Evolutionary conservation across 2,329 filamentous ascomycete genomes (phyloP), one percentile per base, ranked within the genome.

Genomic region (Diaporthe citri): DNA sequence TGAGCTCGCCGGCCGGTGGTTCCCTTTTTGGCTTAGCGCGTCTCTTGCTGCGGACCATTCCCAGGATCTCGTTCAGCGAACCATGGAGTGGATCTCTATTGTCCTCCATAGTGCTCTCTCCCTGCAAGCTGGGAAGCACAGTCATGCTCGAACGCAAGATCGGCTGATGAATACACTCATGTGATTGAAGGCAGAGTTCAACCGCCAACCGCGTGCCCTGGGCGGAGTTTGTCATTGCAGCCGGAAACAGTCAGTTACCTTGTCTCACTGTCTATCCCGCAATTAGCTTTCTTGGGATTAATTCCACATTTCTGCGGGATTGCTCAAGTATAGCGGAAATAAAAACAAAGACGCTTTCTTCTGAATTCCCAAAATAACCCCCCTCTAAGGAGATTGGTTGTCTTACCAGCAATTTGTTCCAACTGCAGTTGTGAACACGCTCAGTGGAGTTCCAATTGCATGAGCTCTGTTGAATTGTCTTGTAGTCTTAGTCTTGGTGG

Each of bases 21-120:
- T 34, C 74, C 55, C 25, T 39, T 43, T 62, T 56, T 46, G 71
- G 74, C 41, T n/a, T 74, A 75, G 74, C 74, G 62, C 43, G 22
- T 17, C 9, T 28, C 34, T 22, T 25, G 25, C 48, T 9, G 15
- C 28, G 46, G n/a, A n/a, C 31, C 56, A 55, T 10, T 28, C 20
- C 17, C 39, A 72, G 55, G 69, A 72, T 72, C 41, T 71, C 67
- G 36, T 39, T 41, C 67, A 71, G 52, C 36, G 70, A 43, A 31
- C 36, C 28, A 9, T 64, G 8, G 48, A 17, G 25, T 34, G 64
- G 41, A 31, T 25, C n/a, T 31, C 34, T 41, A 17, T 46, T 22
- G 34, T 43, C 57, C 57, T 25, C 36, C 39, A 43, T 64, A 25
- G n/a, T 22, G 25, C 25, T 31, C n/a, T 64, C 41, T 36, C 25